Base-by-base conservation (phyloP, 2,329 filamentous ascomycete genomes). In the Myriosclerotinia duriaeana region DNA sequence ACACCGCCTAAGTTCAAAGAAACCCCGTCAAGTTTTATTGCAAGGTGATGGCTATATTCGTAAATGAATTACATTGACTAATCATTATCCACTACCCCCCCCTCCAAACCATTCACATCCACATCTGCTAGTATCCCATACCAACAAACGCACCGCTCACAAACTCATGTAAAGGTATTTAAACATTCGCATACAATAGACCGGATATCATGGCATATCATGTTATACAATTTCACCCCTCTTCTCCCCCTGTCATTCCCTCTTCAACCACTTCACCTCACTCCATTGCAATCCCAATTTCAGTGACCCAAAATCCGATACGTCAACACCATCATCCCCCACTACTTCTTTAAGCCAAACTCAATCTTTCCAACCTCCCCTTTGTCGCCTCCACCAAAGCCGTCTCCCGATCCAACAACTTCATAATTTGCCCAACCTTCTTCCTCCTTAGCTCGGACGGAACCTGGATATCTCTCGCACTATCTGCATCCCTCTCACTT, bases 331-430 rank as follows among this genome's bases (percentile, higher is more conserved):
- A 38, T 46, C 36, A 15, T n/a, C 14, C 5, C 36, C 15, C 30
- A 5, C 30, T 40, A 42, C 1, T 6, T 17, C 17, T 22, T 40
- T 12, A 66, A 26, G 46, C 64, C 63, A 76, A 66, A 53, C 69
- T 79, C 64, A 91, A 78, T 69, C 81, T 83, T 75, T 88, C 85
- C 69, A 92, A 77, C 66, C 88, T 81, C 66, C 81, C 81, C 71
- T 83, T 87, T 30, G 90, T 84, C 30, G 86, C 88, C 71, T 91
- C 88, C 8, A 91, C 85, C 72, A 91, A 77, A 6, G 87, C 87
- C 56, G 85, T 85, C 78, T 92, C 88, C 38, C 89, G 80, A 66
- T 89, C 86, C 70, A 92, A 78, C 68, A 90, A 76, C 38, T 78
- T 78, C 77, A 86, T 86, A 30, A 91, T 86, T 74, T 89, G 84